Base-by-base conservation (phyloP, 2,329 filamentous ascomycete genomes). In the Trichoderma oligosporum region DNA sequence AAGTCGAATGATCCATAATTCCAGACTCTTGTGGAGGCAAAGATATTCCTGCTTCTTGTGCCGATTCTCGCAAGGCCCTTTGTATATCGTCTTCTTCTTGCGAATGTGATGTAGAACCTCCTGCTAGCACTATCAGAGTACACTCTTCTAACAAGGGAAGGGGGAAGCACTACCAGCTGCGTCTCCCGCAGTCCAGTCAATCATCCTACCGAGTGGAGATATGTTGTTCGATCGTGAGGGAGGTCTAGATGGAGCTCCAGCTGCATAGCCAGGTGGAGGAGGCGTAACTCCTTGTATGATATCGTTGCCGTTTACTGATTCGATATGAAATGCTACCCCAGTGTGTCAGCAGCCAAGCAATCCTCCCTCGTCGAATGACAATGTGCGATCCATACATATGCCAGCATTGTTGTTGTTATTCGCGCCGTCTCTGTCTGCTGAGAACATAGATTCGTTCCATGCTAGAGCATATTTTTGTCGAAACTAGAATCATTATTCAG, bases 141-240 rank as follows among this genome's bases (percentile, higher is more conserved):
- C 56, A 35, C 16, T 29, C 18, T 46, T 22, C 48, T 61, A 31
- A 2, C 16, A 49, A 33, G 31, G 39, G 29, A 47, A 49, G 53
- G 57, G 63, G 61, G 49, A 42, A 58, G 63, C 61, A 67, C 22
- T 75, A 78, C 75, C 76, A 61, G 75, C 67, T 61, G 71, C 68
- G 53, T 75, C 71, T 52, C 70, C 69, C 24, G 73, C 69, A 56
- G 73, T 73, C 72, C 78, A 77, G 52, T 82, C 78, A 62, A 77
- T 71, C 61, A 81, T 71, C 63, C 72, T 79, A 67, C 77, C 74
- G 58, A 84, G 67, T 7, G 83, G 82, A 31, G 83, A 85, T 64
- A 76, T 76, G 61, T 78, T 78, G 59, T 80, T 81, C 42, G 79
- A 75, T 68, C 83, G 74, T 20, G 84, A 86, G 1, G 84, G 84